These are phyloP conservation scores for Penicillium sp. DNA, from an alignment of 2,329 filamentous ascomycete species.

Conservation along the genomic window DNA sequence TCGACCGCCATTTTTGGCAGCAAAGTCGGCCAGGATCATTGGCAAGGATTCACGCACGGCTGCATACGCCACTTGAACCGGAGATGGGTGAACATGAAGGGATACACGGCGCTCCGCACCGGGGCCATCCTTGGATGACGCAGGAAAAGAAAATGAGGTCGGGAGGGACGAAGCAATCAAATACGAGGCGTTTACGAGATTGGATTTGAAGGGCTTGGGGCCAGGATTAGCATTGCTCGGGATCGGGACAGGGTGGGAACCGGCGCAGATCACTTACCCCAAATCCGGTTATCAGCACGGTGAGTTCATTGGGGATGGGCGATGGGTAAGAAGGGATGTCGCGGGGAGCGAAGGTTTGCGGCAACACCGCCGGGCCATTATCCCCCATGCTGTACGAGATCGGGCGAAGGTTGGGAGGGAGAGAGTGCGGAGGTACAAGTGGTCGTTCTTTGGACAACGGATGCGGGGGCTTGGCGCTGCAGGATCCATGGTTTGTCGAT, in stretches of 20 bases:
- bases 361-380: slow-evolving; percentile 20
- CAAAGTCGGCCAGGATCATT: slow-evolving; percentile 50
- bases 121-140: slow-evolving; percentile 10
- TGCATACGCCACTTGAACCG: slow-evolving; percentile 66
- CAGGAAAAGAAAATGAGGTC: slow-evolving; percentile 50
- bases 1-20: slow-evolving; percentile 35
- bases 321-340: slow-evolving; percentile 13
- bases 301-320: slow-evolving; percentile 25
- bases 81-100: slow-evolving; percentile 53
- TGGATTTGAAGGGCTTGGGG: slow-evolving; percentile 66
- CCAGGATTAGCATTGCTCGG: slow-evolving; percentile 7
- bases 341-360: slow-evolving; percentile 12
- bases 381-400: slow-evolving; percentile 30
- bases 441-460: neutral
- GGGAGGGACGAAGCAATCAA: slow-evolving; percentile 69
- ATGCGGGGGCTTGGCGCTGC: neutral
- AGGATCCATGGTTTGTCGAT: too few relatives aligned
- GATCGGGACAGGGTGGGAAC: slow-evolving; percentile 5
- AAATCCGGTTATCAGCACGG: slow-evolving; percentile 35
- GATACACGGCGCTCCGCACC: slow-evolving; percentile 30
- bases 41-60: slow-evolving; percentile 60
- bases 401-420: slow-evolving; percentile 2
- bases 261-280: slow-evolving; percentile 28
- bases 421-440: slow-evolving; percentile 1
- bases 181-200: slow-evolving; percentile 72